Conservation (phyloP, 2,329 filamentous ascomycete species). For the Aspergillus neoniger region DNA sequence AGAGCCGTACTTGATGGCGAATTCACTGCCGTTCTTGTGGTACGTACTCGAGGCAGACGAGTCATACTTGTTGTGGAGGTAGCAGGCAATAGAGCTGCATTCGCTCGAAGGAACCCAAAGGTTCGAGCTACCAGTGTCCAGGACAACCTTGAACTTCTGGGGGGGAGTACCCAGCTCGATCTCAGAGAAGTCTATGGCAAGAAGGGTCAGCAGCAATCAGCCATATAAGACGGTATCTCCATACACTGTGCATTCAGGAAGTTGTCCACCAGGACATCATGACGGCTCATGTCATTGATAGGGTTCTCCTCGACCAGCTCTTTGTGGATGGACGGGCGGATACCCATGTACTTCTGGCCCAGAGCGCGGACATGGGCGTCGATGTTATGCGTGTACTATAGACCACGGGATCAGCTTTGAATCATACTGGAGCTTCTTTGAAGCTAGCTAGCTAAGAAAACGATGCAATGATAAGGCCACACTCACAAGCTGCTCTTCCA, state of each 20-base stretch:
- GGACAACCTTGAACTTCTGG: slow-evolving; percentile 95
- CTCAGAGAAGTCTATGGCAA: slow-evolving; percentile 82
- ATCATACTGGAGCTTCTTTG: neutral
- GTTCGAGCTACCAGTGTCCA: slow-evolving; percentile 98
- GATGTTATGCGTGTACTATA: slow-evolving; percentile 73
- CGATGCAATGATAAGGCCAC: slow-evolving; percentile 1
- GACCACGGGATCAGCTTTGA: slow-evolving; percentile 16
- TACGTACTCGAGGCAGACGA: slow-evolving; percentile 84
- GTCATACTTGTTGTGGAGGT: slow-evolving; percentile 95
- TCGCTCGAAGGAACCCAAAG: slow-evolving; percentile 92
- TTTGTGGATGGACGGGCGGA: slow-evolving; percentile 67
- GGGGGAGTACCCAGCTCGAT: slow-evolving; percentile 89
- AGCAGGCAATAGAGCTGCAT: slow-evolving; percentile 96
- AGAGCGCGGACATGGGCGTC: slow-evolving; percentile 78
- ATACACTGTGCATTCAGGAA: slow-evolving; percentile 98
- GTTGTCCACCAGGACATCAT: slow-evolving; percentile 90
- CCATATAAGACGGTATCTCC: slow-evolving; percentile 34
- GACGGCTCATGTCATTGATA: slow-evolving; percentile 65
- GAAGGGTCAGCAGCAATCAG: slow-evolving; percentile 14
- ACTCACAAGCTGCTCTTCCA: slow-evolving; percentile 88
- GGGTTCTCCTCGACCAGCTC: slow-evolving; percentile 78
- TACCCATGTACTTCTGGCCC: slow-evolving; percentile 94
- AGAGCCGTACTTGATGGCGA: slow-evolving; percentile 94
- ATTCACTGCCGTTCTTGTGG: slow-evolving; percentile 89
- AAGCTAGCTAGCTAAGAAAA: neutral